Percentiles rank a stretch among this genome's conserved stretches.
Evolutionary conservation across 2,329 filamentous ascomycete genomes (phyloP).

Genomic region (Rhinocladiella similis): DNA sequence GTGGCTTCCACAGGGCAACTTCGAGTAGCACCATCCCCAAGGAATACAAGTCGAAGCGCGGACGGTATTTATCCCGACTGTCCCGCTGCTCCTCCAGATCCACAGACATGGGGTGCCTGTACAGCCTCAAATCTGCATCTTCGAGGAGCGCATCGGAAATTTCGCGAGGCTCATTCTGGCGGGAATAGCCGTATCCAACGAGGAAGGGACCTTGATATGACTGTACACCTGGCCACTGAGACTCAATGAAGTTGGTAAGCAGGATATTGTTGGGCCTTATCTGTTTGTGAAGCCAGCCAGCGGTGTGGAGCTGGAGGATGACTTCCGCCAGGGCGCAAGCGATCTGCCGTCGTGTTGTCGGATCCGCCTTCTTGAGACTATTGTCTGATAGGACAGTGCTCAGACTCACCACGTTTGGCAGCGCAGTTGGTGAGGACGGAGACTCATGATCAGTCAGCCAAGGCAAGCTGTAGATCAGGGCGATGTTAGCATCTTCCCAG

Average conservation of each 20-base stretch:
- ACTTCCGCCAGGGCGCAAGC: conserved; percentile 26
- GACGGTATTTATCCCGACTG: no score
- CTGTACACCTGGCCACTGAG: conserved; percentile 32
- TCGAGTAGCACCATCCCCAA: conserved; percentile 25
- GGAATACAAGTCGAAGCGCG: conserved; percentile 21
- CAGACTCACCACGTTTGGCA: no score
- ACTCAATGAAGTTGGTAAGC: conserved; percentile 21
- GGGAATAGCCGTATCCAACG: conserved; percentile 40
- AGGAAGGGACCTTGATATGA: conserved; percentile 43
- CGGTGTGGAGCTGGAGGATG: conserved; percentile 33
- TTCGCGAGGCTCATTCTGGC: conserved; percentile 20
- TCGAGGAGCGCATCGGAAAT: conserved; percentile 22
- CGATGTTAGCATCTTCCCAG: conserved; percentile 1
- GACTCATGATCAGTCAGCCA: not conserved
- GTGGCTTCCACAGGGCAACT: conserved; percentile 21
- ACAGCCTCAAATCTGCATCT: conserved; percentile 13
- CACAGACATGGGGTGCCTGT: conserved; percentile 24
- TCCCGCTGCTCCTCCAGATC: no score
- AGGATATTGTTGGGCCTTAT: conserved; percentile 33
- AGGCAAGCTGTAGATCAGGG: conserved; percentile 15
- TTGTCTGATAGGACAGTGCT: not conserved
- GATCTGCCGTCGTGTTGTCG: conserved; percentile 17
- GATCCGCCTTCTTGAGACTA: not conserved
- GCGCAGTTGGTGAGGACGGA: no score
- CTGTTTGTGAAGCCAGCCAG: conserved; percentile 36